phyloP scores from a whole-genome alignment of 805 yeast genomes.

The Helenozyma rhizophorensis region DNA sequence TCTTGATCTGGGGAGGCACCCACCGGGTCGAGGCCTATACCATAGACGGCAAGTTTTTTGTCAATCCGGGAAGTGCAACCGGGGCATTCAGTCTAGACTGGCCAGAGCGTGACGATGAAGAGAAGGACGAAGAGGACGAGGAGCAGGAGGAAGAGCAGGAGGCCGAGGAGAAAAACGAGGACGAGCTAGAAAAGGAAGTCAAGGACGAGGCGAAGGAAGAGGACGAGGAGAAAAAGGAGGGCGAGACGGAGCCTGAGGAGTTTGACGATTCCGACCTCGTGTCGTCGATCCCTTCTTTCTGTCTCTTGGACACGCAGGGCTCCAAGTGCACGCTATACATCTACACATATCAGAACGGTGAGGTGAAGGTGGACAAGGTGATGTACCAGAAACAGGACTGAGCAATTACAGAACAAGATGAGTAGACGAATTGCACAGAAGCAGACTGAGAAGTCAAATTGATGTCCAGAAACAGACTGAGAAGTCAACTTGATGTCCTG shows the following conservation, averaged over 20 bases:
- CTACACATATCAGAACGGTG: slow-evolving; percentile 74
- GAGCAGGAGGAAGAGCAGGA: slow-evolving; percentile 55
- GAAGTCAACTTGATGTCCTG: too few relatives aligned
- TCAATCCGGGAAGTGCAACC: slow-evolving; percentile 96
- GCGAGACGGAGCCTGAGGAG: slow-evolving; percentile 13
- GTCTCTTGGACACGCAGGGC: slow-evolving; percentile 82
- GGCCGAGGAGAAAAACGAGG: slow-evolving; percentile 68
- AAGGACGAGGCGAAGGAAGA: slow-evolving; percentile 19
- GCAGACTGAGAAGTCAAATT: background rate
- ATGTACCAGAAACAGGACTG: slow-evolving; percentile 29
- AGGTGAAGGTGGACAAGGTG: slow-evolving; percentile 88
- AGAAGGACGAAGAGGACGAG: slow-evolving; percentile 30
- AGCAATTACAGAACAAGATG: background rate
- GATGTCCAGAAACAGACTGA: too few relatives aligned
- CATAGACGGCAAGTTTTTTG: slow-evolving; percentile 84
- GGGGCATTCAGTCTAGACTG: slow-evolving; percentile 74
- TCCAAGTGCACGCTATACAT: slow-evolving; percentile 75
- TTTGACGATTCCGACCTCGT: slow-evolving; percentile 13
- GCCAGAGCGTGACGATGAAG: slow-evolving; percentile 52
- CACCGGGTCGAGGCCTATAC: slow-evolving; percentile 92
- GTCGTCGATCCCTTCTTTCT: slow-evolving; percentile 71
- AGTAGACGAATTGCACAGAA: background rate
- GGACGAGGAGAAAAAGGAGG: slow-evolving; percentile 39
- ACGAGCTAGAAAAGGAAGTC: slow-evolving; percentile 25
- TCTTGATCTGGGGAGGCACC: slow-evolving; percentile 89